phyloP scores from a whole-genome alignment of 176 grass and related monocot genomes.

The Aegilops speltoides region DNA sequence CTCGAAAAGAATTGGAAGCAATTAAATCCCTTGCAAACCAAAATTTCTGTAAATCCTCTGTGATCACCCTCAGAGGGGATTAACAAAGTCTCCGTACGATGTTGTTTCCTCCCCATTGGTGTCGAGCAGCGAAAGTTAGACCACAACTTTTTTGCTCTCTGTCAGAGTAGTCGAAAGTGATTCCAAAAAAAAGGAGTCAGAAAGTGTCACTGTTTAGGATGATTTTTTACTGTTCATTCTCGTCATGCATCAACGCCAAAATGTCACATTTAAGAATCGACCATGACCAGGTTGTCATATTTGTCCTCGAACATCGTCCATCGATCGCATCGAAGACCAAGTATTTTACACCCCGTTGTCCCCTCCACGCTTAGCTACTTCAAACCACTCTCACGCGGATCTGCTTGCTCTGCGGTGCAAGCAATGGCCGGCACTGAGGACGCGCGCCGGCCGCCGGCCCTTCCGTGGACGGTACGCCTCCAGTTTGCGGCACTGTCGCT shows the following conservation, averaged over 20 bases:
- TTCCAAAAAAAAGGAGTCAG: no score
- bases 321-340: neutral
- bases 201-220: neutral
- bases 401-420: neutral
- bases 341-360: neutral
- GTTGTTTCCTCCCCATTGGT: no score
- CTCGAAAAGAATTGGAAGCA: no score
- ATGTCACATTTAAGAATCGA: neutral
- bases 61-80: no score
- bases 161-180: no score
- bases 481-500: constrained; percentile 18
- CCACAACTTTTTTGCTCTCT: no score
- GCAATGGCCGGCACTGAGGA: neutral
- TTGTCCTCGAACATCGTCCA: neutral
- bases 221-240: neutral
- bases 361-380: neutral
- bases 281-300: neutral
- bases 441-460: neutral
- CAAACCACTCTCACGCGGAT: neutral
- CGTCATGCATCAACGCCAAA: neutral
- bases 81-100: no score
- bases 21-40: no score
- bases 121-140: no score
- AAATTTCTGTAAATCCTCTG: no score
- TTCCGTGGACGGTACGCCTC: constrained; percentile 42